Evolutionary conservation across 2,329 filamentous ascomycete species (phyloP), one percentile per base, ranked within the genome.

Genomic region (Exophiala phaeomuriformis): DNA sequence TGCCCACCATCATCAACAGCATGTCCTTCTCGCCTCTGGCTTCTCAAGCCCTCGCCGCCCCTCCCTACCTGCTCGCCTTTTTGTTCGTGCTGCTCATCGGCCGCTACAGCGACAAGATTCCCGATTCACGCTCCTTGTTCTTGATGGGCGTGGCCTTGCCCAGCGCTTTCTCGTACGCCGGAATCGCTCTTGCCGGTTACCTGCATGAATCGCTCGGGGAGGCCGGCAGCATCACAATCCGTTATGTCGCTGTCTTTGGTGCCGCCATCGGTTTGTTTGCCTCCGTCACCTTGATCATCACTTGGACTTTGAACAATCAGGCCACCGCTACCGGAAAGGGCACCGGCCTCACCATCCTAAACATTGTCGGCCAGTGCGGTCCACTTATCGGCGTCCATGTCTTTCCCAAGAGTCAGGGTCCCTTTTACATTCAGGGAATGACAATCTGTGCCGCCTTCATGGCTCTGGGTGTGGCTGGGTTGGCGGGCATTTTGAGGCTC

Each of bases 281-380:
- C 55, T 85, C 88, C 19, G 86, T 95, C 53, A 89, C 88, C 0
- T 77, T 95, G 32, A 85, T 90, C 61, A 86, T 95, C 52, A 85
- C 88, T 1, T 95, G 90, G 90, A 88, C 81, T 35, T 80, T 95
- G 65, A 94, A 95, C 66, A 95, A 95, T 68, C 87, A 93, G 66
- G 72, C 78, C 49, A 82, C 76, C 8, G 81, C 84, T 57, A 80
- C 79, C 48, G 80, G 82, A 4, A 85, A 86, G 61, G 88, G 88
- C 0, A 82, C 82, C 1, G 88, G 85, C 1, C 87, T 95, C 64
- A 88, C 86, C 1, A 75, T 95, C 32, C 69, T 96, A 65, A 90
- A 95, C 68, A 64, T 89, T 35, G 77, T 95, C 9, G 90, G 88
- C 1, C 88, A 94, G 70, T 84, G 83, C 59, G 88, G 88, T 0